Evolutionary conservation across 2,329 filamentous ascomycete genomes (phyloP).

Genomic region (Hymenoscyphus infarciens): DNA sequence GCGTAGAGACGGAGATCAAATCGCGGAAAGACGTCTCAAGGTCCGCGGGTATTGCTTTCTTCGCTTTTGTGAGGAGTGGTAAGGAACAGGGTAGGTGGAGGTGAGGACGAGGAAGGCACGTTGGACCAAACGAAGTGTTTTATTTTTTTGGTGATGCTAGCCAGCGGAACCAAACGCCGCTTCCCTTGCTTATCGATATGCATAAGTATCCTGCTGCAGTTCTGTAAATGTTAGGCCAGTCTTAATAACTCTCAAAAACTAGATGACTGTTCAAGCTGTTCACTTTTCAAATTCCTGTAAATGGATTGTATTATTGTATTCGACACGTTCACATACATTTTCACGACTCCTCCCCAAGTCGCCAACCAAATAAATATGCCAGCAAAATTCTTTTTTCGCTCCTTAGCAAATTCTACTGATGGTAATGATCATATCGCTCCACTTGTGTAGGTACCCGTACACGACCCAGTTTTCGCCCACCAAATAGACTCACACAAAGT

Average conservation of each 20-base stretch:
- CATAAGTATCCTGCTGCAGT: not conserved
- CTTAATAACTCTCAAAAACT: no score
- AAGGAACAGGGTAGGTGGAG: not conserved
- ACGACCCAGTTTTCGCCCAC: not conserved
- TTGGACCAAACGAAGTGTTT: constrained; percentile 1
- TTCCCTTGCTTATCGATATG: constrained; percentile 4
- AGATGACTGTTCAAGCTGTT: no score
- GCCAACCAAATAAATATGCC: not conserved
- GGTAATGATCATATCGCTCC: not conserved
- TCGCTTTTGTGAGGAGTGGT: not conserved
- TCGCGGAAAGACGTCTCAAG: not conserved
- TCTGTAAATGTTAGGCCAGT: not conserved
- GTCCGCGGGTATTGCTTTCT: not conserved
- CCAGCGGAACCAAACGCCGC: constrained; percentile 1
- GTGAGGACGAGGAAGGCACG: not conserved
- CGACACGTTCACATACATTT: not conserved
- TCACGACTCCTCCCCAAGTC: not conserved
- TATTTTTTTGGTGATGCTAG: not conserved
- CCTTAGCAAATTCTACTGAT: not conserved
- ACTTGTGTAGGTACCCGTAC: not conserved
- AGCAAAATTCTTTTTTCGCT: not conserved
- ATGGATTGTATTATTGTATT: not conserved
- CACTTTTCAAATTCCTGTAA: no score
- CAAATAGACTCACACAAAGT: not conserved
- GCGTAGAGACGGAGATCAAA: not conserved